A percentile compares a stretch with the other conserved stretches of the same genome.
phyloP scores from a whole-genome alignment of 2,329 filamentous ascomycete genomes.

The Colletotrichum theobromicola region DNA sequence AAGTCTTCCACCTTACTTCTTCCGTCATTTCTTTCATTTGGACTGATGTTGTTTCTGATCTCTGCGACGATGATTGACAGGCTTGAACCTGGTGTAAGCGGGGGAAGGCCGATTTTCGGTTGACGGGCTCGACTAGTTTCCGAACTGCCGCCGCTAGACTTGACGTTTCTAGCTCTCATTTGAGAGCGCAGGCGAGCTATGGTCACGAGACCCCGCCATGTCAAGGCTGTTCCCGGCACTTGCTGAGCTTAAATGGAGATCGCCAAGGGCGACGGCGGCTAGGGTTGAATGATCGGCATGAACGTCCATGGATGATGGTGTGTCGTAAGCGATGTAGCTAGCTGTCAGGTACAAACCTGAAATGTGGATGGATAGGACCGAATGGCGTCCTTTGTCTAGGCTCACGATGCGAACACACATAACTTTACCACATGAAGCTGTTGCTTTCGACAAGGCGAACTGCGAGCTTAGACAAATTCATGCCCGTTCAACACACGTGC shows the following conservation, averaged over 20 bases:
- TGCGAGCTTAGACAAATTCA: background rate
- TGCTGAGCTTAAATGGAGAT: background rate
- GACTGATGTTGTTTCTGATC: background rate
- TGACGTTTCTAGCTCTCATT: background rate
- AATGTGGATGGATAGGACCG: background rate
- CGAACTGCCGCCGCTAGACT: background rate
- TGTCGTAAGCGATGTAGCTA: background rate
- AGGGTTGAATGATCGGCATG: background rate
- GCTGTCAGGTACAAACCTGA: background rate
- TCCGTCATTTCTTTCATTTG: background rate
- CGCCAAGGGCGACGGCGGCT: background rate
- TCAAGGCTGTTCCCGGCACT: background rate
- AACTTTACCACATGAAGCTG: background rate
- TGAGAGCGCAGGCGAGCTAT: background rate
- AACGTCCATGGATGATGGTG: background rate
- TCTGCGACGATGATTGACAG: background rate
- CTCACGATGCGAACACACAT: background rate
- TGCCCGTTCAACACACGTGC: background rate
- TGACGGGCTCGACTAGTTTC: background rate
- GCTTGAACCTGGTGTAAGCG: background rate
- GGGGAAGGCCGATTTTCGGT: background rate
- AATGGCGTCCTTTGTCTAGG: background rate
- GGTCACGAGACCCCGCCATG: background rate
- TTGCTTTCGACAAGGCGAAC: background rate
- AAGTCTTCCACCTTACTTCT: background rate